Conservation (phyloP, 129 eudicot species). For the Flaveria robusta region DNA sequence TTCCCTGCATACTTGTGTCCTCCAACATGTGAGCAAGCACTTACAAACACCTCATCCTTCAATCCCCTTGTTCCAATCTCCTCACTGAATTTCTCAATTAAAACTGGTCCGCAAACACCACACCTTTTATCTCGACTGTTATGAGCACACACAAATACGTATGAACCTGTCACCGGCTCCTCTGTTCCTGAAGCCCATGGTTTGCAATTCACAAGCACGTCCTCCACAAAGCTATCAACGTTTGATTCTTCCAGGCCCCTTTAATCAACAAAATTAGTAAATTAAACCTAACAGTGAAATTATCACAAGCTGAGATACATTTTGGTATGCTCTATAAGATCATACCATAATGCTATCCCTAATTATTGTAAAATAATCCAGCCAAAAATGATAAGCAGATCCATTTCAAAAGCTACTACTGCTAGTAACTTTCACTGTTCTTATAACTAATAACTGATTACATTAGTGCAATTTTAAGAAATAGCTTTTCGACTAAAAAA, state of each 20-base stretch:
- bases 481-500: neutral
- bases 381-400: neutral
- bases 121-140: slow-evolving; percentile 83
- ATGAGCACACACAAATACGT: slow-evolving; percentile 90
- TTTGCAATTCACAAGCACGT: slow-evolving; percentile 78
- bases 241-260: slow-evolving; percentile 85
- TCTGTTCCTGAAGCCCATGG: slow-evolving; percentile 67
- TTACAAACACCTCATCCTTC: slow-evolving; percentile 67
- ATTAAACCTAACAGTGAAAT: neutral
- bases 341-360: slow-evolving; percentile 4
- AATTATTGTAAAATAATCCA: neutral
- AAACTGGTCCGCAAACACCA: slow-evolving; percentile 94
- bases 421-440: neutral
- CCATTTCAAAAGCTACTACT: neutral
- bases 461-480: neutral
- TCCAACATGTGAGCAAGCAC: slow-evolving; percentile 94
- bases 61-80: slow-evolving; percentile 64
- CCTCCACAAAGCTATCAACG: slow-evolving; percentile 83
- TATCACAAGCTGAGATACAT: slow-evolving; percentile 8
- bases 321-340: slow-evolving; percentile 11
- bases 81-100: slow-evolving; percentile 75
- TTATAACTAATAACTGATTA: neutral
- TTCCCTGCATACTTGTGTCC: slow-evolving; percentile 99
- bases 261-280: slow-evolving; percentile 31
- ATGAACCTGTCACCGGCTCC: slow-evolving; percentile 68